These are phyloP conservation scores for Nannochloris sp. DNA, from an alignment of 139 green algal genomes.

Conservation along the genomic window DNA sequence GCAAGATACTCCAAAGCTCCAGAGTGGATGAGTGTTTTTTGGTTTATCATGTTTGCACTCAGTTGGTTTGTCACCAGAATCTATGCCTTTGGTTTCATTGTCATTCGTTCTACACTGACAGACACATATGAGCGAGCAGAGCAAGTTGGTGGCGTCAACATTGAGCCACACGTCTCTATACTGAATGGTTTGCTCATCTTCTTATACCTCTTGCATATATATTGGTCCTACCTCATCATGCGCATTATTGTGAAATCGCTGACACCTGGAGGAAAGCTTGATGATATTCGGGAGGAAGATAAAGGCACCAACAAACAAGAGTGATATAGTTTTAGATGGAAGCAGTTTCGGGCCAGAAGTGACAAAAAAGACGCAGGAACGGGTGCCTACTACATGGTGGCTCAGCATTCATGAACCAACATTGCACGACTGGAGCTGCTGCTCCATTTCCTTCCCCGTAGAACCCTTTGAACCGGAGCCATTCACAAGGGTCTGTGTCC, in stretches of 20 bases:
- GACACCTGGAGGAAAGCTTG: slow-evolving; percentile 15
- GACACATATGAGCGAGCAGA: slow-evolving; percentile 28
- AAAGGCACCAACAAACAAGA: slow-evolving; percentile 19
- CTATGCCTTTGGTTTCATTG: slow-evolving; percentile 44
- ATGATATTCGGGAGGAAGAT: slow-evolving; percentile 50
- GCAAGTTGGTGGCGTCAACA: slow-evolving; percentile 42
- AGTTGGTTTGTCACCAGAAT: slow-evolving; percentile 58
- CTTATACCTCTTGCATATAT: slow-evolving; percentile 70
- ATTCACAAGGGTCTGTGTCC: slow-evolving; percentile 1
- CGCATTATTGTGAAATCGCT: slow-evolving; percentile 35
- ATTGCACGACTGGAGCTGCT: slow-evolving; percentile 4
- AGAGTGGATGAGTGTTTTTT: slow-evolving; percentile 15
- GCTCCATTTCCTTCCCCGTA: slow-evolving; percentile 10
- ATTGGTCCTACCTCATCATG: slow-evolving; percentile 75
- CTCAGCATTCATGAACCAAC: slow-evolving; percentile 14
- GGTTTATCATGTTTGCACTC: slow-evolving; percentile 55
- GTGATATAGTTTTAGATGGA: no score
- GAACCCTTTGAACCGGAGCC: slow-evolving; percentile 17
- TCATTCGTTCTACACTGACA: slow-evolving; percentile 45
- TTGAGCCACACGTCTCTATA: slow-evolving; percentile 65
- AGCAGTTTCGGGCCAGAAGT: slow-evolving; percentile 16
- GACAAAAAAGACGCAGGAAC: slow-evolving; percentile 14
- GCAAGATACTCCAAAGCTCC: slow-evolving; percentile 39
- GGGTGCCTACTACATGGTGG: slow-evolving; percentile 8
- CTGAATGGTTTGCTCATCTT: slow-evolving; percentile 69